Evolutionary conservation across 441 rosid species (phyloP).

Genomic region (Euphorbia celastroides): DNA sequence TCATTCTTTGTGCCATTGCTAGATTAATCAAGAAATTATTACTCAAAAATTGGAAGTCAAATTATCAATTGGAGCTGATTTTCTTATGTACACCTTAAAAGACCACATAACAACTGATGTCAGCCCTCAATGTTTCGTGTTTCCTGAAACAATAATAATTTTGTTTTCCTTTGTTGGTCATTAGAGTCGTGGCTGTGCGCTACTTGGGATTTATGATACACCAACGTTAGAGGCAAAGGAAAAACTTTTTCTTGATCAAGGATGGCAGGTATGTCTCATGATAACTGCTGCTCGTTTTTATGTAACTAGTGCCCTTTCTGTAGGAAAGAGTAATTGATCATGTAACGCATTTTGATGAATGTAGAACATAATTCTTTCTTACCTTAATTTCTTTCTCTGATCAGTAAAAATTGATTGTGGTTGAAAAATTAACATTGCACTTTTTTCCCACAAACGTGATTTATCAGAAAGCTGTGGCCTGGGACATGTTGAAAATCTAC

Average conservation of each 20-base stretch:
- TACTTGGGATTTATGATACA: slow-evolving; percentile 72
- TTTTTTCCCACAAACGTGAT: slow-evolving; percentile 23
- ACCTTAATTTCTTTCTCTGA: neutral
- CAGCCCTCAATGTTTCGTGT: neutral
- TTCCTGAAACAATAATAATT: neutral
- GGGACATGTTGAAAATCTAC: slow-evolving; percentile 95
- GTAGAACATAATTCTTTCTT: neutral
- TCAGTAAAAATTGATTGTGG: neutral
- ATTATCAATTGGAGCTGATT: neutral
- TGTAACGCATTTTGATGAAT: neutral
- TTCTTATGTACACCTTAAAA: neutral
- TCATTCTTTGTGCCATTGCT: slow-evolving; percentile 2
- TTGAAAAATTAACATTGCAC: neutral
- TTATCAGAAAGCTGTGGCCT: slow-evolving; percentile 67
- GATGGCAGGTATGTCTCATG: slow-evolving; percentile 78
- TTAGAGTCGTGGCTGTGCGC: slow-evolving; percentile 90
- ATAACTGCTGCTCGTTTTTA: slow-evolving; percentile 11
- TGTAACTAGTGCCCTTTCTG: neutral
- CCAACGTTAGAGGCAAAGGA: slow-evolving; percentile 86
- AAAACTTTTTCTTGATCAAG: slow-evolving; percentile 74
- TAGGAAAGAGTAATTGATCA: neutral
- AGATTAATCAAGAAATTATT: neutral
- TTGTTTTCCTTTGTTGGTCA: neutral
- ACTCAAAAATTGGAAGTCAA: neutral
- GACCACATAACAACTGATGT: neutral